Evolutionary conservation across 768 basidiomycete species (phyloP).

Genomic region (Termitomyces sp.): DNA sequence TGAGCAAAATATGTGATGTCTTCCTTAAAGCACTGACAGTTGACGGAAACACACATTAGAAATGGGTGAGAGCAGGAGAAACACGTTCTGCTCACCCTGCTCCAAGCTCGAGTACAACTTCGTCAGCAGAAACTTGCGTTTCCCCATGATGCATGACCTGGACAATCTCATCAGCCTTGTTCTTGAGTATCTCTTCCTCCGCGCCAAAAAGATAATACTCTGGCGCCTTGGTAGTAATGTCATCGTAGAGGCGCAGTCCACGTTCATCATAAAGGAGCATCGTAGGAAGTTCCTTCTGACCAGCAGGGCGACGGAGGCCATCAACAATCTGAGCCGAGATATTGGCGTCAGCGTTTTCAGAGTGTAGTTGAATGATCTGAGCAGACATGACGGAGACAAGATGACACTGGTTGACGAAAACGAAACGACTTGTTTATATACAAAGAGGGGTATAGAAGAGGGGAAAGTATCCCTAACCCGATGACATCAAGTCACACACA

Average conservation of each 20-base stretch:
- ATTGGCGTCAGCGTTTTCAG: constrained; percentile 26
- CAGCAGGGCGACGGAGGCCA: constrained; percentile 50
- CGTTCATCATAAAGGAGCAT: constrained; percentile 82
- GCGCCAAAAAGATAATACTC: constrained; percentile 91
- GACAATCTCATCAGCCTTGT: constrained; percentile 70
- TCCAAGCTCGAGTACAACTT: constrained; percentile 84
- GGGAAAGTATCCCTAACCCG: background rate
- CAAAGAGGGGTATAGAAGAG: background rate
- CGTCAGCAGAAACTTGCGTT: constrained; percentile 31
- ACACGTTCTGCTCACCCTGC: constrained; percentile 64
- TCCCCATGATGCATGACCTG: constrained; percentile 55
- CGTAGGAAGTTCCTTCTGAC: constrained; percentile 69
- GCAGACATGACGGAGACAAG: constrained; percentile 28
- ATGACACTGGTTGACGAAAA: background rate
- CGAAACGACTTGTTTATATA: constrained; percentile 4
- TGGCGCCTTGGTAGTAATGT: constrained; percentile 68
- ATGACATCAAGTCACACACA: constrained; percentile 15
- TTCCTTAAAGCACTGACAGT: constrained; percentile 72
- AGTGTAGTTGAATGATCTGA: constrained; percentile 49
- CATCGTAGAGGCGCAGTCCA: constrained; percentile 83
- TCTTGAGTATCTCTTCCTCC: constrained; percentile 81
- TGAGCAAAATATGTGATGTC: constrained; percentile 77
- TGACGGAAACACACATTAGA: background rate
- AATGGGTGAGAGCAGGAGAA: background rate
- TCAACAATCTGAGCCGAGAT: constrained; percentile 42